Base-by-base conservation (phyloP, 805 yeast species). In the Wickerhamiella domercqiae region DNA sequence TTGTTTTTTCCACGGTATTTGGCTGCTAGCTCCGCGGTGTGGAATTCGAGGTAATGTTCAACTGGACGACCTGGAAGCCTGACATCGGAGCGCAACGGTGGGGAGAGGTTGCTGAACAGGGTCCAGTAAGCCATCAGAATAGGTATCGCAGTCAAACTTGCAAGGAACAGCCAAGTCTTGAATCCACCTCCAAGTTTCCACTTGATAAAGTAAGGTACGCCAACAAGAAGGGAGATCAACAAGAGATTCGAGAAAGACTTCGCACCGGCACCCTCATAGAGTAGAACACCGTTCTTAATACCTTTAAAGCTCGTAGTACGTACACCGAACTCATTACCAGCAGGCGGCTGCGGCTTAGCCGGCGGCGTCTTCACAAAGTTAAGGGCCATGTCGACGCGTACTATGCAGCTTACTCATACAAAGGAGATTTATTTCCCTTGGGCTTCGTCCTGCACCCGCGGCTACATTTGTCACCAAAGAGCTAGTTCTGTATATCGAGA, bases 201-300 rank as follows among this genome's bases (percentile, higher is more conserved):
- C 37, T 76, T 66, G 42, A 78, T 51, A 53, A 68, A 75, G 48
- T 51, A 68, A 9, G 95, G 94, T 37, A 78, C 57, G 21, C 68
- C 64, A 5, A 66, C 49, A 43, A 78, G 50, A 21, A 75, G 53
- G 2, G 64, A 63, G 16, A 67, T 38, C 41, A 83, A 52, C 9
- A 70, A 52, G 47, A 50, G 50, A 60, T 84, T 83, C 58, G 70
- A 69, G 62, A 84, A 83, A 50, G 75, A 71, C 54, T 71, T 74
- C 22, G 84, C 66, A 19, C 93, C 84, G 4, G 94, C 81, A 30
- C 94, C 95, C 55, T 83, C 95, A 4, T 93, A 94, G 20, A 93
- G 86, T 44, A 82, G 64, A 7, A 84, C 84, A 2, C 87, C 93
- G 55, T 83, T 83, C 53, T 77, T 72, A 54, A 83, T 82, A 5